A percentile compares a stretch with the other conserved stretches of the same genome.
phyloP scores from a whole-genome alignment of 805 yeast genomes.

The Suhomyces kilbournensis region DNA sequence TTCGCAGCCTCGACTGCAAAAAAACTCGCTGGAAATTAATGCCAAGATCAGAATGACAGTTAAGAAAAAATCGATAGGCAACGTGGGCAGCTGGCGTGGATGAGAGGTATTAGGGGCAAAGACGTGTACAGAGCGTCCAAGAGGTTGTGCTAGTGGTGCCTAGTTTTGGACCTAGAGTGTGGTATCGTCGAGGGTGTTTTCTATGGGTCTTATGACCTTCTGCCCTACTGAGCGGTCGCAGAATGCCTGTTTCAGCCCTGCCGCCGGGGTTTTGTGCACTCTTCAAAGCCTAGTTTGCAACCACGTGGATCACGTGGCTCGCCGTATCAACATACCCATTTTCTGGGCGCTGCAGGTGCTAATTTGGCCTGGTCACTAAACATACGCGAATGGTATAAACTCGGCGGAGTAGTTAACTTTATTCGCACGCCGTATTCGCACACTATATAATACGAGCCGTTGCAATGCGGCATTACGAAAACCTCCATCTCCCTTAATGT shows the following conservation, averaged over 20 bases:
- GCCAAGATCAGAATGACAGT: not conserved
- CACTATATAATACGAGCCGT: no score
- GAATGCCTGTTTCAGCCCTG: not conserved
- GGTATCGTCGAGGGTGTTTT: not conserved
- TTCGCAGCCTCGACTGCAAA: not conserved
- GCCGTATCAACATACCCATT: not conserved
- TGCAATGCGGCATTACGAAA: no score
- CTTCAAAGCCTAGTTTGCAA: not conserved
- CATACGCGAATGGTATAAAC: not conserved
- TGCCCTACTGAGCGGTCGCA: not conserved
- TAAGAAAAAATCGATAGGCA: not conserved
- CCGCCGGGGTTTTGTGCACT: not conserved
- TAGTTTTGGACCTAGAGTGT: not conserved
- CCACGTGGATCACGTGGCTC: conserved; percentile 1
- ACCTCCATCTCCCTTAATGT: no score
- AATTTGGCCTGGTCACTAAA: not conserved
- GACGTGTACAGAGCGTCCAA: not conserved
- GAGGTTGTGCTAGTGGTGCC: not conserved
- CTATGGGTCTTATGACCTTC: not conserved
- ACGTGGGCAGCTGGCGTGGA: not conserved
- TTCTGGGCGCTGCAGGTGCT: not conserved
- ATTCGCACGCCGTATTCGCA: no score
- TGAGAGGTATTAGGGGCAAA: not conserved
- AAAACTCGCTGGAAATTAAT: not conserved
- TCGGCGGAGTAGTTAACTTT: not conserved